Percentiles rank a stretch among this genome's conserved stretches.
Evolutionary conservation across 2,329 filamentous ascomycete genomes (phyloP).

Genomic region (Fusarium coicis): DNA sequence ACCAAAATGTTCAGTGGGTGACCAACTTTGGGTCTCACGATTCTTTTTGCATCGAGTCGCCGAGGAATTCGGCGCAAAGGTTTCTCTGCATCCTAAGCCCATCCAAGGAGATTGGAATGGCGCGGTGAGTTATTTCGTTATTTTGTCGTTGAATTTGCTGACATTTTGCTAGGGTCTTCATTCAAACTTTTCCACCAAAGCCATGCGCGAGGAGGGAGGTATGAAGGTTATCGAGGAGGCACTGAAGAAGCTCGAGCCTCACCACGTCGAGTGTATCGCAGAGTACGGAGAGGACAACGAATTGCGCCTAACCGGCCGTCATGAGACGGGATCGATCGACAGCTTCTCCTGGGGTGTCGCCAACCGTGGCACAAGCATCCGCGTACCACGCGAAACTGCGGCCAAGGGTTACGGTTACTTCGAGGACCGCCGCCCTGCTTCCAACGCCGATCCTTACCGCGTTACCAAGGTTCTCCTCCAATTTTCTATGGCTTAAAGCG

Average conservation of each 20-base stretch:
- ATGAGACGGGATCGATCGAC: constrained; percentile 95
- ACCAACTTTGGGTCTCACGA: constrained; percentile 90
- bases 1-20: constrained; percentile 72
- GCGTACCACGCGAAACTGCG: constrained; percentile 86
- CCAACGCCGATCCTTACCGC: constrained; percentile 89
- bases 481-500: constrained; percentile 36
- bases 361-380: constrained; percentile 93
- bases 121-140: no score
- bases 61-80: constrained; percentile 96
- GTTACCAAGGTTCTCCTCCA: constrained; percentile 75
- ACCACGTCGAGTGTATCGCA: constrained; percentile 86
- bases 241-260: constrained; percentile 83
- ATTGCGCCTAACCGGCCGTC: constrained; percentile 87
- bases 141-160: neutral
- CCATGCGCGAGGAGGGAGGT: constrained; percentile 90
- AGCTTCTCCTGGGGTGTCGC: constrained; percentile 91
- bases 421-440: constrained; percentile 84
- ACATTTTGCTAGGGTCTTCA: constrained; percentile 73
- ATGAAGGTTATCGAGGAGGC: constrained; percentile 94
- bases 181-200: constrained; percentile 91
- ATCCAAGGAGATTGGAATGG: constrained; percentile 90
- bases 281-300: constrained; percentile 98
- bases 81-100: constrained; percentile 95
- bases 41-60: constrained; percentile 90
- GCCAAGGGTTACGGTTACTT: constrained; percentile 96